Evolutionary conservation across 768 basidiomycete genomes (phyloP).

Genomic region (Hygrophorus russula): DNA sequence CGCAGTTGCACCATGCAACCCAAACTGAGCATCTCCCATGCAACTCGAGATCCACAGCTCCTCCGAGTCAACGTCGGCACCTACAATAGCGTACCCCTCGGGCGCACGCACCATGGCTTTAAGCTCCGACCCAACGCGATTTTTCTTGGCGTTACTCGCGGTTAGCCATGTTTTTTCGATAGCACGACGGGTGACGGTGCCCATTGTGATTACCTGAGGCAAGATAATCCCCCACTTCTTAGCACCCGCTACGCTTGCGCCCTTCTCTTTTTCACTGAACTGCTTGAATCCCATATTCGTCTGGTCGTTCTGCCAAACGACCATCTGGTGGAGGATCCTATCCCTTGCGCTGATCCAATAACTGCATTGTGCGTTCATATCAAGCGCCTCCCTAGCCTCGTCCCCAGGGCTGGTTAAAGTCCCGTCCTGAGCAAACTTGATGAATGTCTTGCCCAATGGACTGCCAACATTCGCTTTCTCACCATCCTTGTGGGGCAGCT

Average conservation of each 20-base stretch:
- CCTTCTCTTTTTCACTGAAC: slow-evolving; percentile 10
- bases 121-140: slow-evolving; percentile 95
- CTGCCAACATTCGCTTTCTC: slow-evolving; percentile 92
- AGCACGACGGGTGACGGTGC: slow-evolving; percentile 93
- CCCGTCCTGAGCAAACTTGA: slow-evolving; percentile 81
- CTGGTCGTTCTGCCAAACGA: slow-evolving; percentile 62
- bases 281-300: slow-evolving; percentile 41
- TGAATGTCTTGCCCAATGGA: slow-evolving; percentile 81
- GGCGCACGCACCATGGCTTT: slow-evolving; percentile 98
- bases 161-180: slow-evolving; percentile 99
- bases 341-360: slow-evolving; percentile 97
- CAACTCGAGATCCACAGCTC: slow-evolving; percentile 98
- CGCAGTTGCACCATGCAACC: slow-evolving; percentile 90
- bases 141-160: slow-evolving; percentile 95
- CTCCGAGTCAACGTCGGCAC: slow-evolving; percentile 97
- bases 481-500: slow-evolving; percentile 94
- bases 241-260: slow-evolving; percentile 7
- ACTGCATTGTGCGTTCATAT: slow-evolving; percentile 89
- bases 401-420: slow-evolving; percentile 73
- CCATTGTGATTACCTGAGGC: slow-evolving; percentile 97
- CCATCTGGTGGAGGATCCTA: slow-evolving; percentile 85
- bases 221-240: slow-evolving; percentile 84
- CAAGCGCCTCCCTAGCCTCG: slow-evolving; percentile 74
- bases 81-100: slow-evolving; percentile 86
- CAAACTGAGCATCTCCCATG: slow-evolving; percentile 98